Conservation (phyloP, 2,329 filamentous ascomycete genomes). For the Talaromyces pinophilus region DNA sequence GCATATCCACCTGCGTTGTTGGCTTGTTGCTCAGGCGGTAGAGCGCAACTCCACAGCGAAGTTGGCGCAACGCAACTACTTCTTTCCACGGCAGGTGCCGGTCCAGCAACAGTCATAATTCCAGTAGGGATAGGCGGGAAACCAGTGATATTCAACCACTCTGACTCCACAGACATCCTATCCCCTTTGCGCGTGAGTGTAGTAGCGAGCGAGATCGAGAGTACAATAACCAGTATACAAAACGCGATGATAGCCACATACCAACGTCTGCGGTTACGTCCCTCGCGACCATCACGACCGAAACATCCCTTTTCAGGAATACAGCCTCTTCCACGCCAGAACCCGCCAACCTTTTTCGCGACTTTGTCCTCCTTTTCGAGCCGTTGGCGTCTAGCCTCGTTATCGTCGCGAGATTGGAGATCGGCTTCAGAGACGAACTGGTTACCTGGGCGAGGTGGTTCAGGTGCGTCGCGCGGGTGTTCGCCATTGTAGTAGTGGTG, state of each 20-base stretch:
- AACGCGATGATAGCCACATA: slow-evolving; percentile 57
- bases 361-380: slow-evolving; percentile 67
- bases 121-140: slow-evolving; percentile 87
- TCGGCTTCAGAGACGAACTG: slow-evolving; percentile 23
- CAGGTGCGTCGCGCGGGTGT: slow-evolving; percentile 30
- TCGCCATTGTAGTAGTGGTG: slow-evolving; percentile 34
- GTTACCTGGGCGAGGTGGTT: slow-evolving; percentile 26
- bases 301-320: slow-evolving; percentile 66
- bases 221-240: slow-evolving; percentile 57
- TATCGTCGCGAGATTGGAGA: slow-evolving; percentile 30
- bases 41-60: slow-evolving; percentile 80
- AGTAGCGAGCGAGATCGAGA: slow-evolving; percentile 60
- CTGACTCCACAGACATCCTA: slow-evolving; percentile 49
- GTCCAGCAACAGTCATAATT: slow-evolving; percentile 73
- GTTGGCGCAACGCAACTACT: slow-evolving; percentile 70
- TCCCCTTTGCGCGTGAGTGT: slow-evolving; percentile 54
- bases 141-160: slow-evolving; percentile 81
- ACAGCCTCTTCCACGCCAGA: slow-evolving; percentile 67
- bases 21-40: slow-evolving; percentile 75
- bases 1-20: slow-evolving; percentile 61
- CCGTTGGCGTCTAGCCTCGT: slow-evolving; percentile 57
- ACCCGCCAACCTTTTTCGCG: slow-evolving; percentile 59
- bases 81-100: slow-evolving; percentile 65
- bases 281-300: slow-evolving; percentile 64
- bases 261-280: slow-evolving; percentile 62